Base-by-base conservation (phyloP, 441 rosid genomes). In the Gossypium schwendimanii region DNA sequence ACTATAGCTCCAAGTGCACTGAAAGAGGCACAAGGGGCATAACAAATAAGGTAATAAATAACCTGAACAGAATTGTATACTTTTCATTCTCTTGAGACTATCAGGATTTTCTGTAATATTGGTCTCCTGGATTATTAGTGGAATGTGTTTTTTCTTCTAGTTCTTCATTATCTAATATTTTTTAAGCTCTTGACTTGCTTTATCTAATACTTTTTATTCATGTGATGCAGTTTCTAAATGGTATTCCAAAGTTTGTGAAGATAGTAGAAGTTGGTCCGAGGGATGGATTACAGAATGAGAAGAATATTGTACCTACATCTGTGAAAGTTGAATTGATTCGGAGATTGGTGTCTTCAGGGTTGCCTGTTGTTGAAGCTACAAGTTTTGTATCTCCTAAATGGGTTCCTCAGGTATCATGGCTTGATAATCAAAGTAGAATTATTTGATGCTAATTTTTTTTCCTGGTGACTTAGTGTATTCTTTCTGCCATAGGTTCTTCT, bases 241-340 rank as follows among this genome's bases (percentile, higher is more conserved):
- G 84, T 15, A 76, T 91, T 11, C 98, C 96, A 1, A 85, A 81
- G 67, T 89, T 81, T 87, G 99, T 95, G 87, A 95, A 95, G 93
- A 89, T 95, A 64, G 98, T 95, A 69, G 99, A 95, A 89, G 98
- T 91, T 74, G 99, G 98, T 84, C 96, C 98, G 1, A 89, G 99
- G 79, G 99, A 95, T 84, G 99, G 99, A 70, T 79, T 95, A 52
- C 98, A 95, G 69, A 95, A 92, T 77, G 99, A 95, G 92, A 91
- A 95, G 81, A 81, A 84, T 78, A 87, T 76, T 10, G 89, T 95
- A 53, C 96, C 97, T 49, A 87, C 98, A 1, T 78, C 85, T 53
- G 78, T 91, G 12, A 92, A 95, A 87, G 85, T 95, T 73, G 99
- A 95, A 84, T 79, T 95, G 80, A 92, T 95, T 78, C 84, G 57